A percentile compares a stretch with the other conserved stretches of the same genome.
These are phyloP conservation scores for Phytophthora hybrid DNA, from an alignment of 352 stramenopile species.

Conservation along the genomic window DNA sequence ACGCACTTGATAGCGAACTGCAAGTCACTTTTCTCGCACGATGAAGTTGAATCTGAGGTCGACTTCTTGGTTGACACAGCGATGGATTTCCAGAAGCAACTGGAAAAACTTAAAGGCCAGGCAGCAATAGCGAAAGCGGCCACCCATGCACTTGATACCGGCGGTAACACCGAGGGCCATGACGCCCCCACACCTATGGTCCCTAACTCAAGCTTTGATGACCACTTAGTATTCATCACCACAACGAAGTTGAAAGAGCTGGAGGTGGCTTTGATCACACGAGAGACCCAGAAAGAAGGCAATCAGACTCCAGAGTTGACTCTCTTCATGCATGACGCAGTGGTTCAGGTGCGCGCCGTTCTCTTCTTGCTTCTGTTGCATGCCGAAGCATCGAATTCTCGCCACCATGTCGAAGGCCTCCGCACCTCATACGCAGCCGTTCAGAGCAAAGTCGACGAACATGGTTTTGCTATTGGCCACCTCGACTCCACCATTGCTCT, in stretches of 20 bases:
- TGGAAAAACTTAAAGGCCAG: conserved; percentile 64
- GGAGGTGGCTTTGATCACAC: conserved; percentile 33
- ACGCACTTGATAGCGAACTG: conserved; percentile 43
- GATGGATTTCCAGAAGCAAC: conserved; percentile 49
- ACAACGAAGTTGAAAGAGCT: conserved; percentile 45
- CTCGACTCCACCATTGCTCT: conserved; percentile 57
- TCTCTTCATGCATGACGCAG: conserved; percentile 50
- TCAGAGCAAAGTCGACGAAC: conserved; percentile 43
- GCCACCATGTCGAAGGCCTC: conserved; percentile 44
- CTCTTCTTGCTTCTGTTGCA: conserved; percentile 61
- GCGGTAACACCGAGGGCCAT: conserved; percentile 19
- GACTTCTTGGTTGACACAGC: conserved; percentile 47
- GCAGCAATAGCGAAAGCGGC: conserved; percentile 43
- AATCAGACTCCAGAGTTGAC: conserved; percentile 36
- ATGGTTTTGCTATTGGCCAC: conserved; percentile 63
- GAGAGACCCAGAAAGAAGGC: conserved; percentile 26
- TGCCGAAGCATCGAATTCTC: conserved; percentile 48
- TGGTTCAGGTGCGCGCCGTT: conserved; percentile 69
- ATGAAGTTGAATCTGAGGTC: conserved; percentile 32
- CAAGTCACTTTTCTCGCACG: conserved; percentile 12
- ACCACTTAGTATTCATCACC: conserved; percentile 51
- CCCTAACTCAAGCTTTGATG: conserved; percentile 47
- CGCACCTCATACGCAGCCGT: conserved; percentile 41
- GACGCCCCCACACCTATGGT: neutral
- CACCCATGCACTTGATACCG: conserved; percentile 14